These are phyloP conservation scores for Scutellaria barbata DNA, from an alignment of 257 asterid species.

Conservation along the genomic window DNA sequence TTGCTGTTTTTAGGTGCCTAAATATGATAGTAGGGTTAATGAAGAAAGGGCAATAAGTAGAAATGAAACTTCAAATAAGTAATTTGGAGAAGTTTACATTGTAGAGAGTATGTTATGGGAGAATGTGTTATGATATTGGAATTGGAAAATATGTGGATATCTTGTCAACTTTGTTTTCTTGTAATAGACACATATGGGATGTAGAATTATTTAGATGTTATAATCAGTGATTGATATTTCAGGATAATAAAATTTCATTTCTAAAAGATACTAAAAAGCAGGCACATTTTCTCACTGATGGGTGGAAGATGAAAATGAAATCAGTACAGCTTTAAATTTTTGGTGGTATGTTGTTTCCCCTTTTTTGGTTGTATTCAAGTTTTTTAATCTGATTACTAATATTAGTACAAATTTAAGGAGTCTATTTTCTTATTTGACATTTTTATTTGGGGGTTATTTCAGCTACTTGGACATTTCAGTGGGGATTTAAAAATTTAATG, in stretches of 20 bases:
- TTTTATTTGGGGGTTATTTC: conserved; percentile 34
- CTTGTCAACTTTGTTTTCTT: background rate
- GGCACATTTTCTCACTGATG: background rate
- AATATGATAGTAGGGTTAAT: conserved; percentile 11
- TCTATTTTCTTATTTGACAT: conserved; percentile 28
- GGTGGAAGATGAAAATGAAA: conserved; percentile 17
- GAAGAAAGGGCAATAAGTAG: background rate
- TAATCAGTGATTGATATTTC: background rate
- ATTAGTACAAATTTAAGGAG: background rate
- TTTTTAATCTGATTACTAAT: conserved; percentile 14
- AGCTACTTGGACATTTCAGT: conserved; percentile 40
- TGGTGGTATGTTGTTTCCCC: background rate
- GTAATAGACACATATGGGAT: background rate
- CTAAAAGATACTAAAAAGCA: background rate
- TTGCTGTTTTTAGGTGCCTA: conserved; percentile 20
- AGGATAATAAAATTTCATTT: background rate
- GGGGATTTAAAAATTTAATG: conserved; percentile 14
- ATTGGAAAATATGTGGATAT: background rate
- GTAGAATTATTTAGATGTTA: background rate
- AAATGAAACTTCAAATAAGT: conserved; percentile 12
- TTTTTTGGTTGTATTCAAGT: conserved; percentile 1
- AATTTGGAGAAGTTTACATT: conserved; percentile 17
- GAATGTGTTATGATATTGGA: conserved; percentile 2
- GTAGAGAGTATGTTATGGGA: conserved; percentile 8
- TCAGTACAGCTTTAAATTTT: background rate